Percentiles rank a stretch among this genome's conserved stretches.
These are phyloP conservation scores for Exophiala mesophila DNA, from an alignment of 2,329 filamentous ascomycete species.

Conservation along the genomic window DNA sequence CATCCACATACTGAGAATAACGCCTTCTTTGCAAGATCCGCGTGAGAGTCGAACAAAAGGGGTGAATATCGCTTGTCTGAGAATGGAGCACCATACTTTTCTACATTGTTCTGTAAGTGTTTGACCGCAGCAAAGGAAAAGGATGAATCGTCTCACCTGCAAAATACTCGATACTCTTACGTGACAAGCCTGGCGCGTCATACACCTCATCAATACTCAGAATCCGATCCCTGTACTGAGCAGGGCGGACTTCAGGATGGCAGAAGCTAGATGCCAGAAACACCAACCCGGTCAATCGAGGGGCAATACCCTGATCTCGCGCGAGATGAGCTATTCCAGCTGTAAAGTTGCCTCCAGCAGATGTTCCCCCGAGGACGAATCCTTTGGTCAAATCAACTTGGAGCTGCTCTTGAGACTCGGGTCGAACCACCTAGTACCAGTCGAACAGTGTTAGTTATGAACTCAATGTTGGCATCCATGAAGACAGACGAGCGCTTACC, in stretches of 20 bases:
- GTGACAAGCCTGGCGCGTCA: slow-evolving; percentile 29
- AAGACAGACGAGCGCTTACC: too few relatives aligned
- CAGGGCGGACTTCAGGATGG: slow-evolving; percentile 37
- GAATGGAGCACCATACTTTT: background rate
- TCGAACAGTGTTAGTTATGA: too few relatives aligned
- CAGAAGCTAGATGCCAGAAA: slow-evolving; percentile 46
- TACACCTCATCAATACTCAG: slow-evolving; percentile 36
- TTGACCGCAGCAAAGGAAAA: background rate
- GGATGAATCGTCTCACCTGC: slow-evolving; percentile 21
- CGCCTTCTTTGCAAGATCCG: slow-evolving; percentile 31
- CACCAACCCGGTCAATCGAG: slow-evolving; percentile 43
- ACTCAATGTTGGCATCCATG: too few relatives aligned
- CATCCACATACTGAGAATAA: slow-evolving; percentile 47
- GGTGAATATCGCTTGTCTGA: background rate
- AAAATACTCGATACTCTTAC: slow-evolving; percentile 35
- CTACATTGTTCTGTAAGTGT: background rate
- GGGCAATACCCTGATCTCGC: slow-evolving; percentile 34
- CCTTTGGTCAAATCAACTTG: slow-evolving; percentile 41
- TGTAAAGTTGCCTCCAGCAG: slow-evolving; percentile 50
- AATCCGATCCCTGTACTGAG: slow-evolving; percentile 34
- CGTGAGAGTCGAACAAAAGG: slow-evolving; percentile 31
- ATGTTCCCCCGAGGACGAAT: slow-evolving; percentile 49
- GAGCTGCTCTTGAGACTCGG: slow-evolving; percentile 26
- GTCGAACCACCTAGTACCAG: slow-evolving; percentile 2
- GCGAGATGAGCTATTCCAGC: slow-evolving; percentile 43